Conservation (phyloP, 441 rosid genomes). For the Geranium incanum region DNA sequence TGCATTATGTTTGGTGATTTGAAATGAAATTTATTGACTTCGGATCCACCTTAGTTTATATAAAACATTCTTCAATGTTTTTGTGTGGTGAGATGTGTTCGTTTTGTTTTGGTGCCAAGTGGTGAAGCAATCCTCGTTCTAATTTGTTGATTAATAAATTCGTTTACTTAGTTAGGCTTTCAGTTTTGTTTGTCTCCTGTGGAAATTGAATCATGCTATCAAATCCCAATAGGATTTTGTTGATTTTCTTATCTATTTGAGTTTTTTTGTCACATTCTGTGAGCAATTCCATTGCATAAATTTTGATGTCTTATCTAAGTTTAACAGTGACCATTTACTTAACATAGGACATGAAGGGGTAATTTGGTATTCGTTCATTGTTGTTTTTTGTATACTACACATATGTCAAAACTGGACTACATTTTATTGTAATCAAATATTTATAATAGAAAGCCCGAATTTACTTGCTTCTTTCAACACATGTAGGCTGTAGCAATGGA, state of each 20-base stretch:
- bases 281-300: too few relatives aligned
- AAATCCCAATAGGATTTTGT: background rate
- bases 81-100: background rate
- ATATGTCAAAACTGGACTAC: too few relatives aligned
- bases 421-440: too few relatives aligned
- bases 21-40: background rate
- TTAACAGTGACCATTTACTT: too few relatives aligned
- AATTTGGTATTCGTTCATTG: too few relatives aligned
- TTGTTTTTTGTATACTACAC: too few relatives aligned
- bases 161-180: background rate
- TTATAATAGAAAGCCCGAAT: background rate
- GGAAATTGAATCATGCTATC: background rate
- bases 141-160: background rate
- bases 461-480: background rate
- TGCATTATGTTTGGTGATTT: constrained; percentile 1
- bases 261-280: too few relatives aligned
- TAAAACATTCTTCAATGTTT: background rate
- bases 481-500: background rate
- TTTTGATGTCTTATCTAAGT: too few relatives aligned
- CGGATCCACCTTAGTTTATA: background rate
- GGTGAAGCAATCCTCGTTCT: background rate
- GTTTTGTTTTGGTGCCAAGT: background rate
- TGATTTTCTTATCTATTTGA: too few relatives aligned
- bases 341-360: too few relatives aligned
- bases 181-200: background rate